Evolutionary conservation across 108 stramenopile genomes (phyloP).

Genomic region (Pseudonitzschia multistriata): DNA sequence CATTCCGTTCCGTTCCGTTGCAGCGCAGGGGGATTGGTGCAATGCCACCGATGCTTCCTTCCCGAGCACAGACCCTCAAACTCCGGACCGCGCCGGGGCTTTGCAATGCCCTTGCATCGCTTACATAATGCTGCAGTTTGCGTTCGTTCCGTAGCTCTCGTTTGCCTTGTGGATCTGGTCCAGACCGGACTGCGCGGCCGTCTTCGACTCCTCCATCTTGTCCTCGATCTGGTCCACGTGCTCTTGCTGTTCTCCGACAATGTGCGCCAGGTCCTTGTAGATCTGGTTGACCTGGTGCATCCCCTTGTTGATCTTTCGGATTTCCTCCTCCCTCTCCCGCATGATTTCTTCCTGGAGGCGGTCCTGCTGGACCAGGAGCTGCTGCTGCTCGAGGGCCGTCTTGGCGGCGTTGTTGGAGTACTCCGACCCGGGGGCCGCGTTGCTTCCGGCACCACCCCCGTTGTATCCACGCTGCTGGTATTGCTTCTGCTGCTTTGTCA

Average conservation of each 20-base stretch:
- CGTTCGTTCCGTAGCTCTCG: constrained; percentile 32
- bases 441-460: constrained; percentile 1
- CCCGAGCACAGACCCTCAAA: too few species aligned
- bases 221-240: constrained; percentile 82
- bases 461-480: constrained; percentile 22
- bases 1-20: too few species aligned
- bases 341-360: constrained; percentile 80
- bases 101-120: too few species aligned
- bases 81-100: too few species aligned
- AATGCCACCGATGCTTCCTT: too few species aligned
- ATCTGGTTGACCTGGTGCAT: constrained; percentile 92
- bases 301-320: constrained; percentile 80
- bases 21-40: too few species aligned
- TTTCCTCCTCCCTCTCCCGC: constrained; percentile 88
- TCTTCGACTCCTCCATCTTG: constrained; percentile 78
- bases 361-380: constrained; percentile 77
- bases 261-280: constrained; percentile 85
- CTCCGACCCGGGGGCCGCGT: background rate
- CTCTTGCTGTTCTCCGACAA: constrained; percentile 85
- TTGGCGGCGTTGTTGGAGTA: constrained; percentile 32
- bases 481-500: constrained; percentile 30
- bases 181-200: constrained; percentile 74
- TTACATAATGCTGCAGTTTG: background rate
- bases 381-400: constrained; percentile 33
- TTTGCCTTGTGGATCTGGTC: constrained; percentile 87